Base-by-base conservation (phyloP, 805 yeast genomes). In the Blastobotrys chiropterorum region DNA sequence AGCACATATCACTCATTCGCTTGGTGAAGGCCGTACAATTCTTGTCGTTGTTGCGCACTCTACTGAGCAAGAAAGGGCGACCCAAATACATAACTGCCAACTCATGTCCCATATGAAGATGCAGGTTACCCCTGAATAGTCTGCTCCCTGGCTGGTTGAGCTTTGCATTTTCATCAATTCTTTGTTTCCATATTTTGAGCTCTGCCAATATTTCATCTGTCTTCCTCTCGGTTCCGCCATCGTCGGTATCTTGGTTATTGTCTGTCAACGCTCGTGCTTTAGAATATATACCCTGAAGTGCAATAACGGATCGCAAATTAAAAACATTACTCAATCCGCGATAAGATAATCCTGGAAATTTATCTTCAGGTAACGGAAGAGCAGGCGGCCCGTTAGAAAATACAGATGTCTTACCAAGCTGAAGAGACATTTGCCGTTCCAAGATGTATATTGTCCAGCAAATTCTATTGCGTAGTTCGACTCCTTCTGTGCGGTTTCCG, bases 81-180 rank as follows among this genome's bases (percentile, higher is more conserved):
- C 40, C 39, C 5, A 45, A 26, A 21, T 45, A 45, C 16, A 45
- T 21, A 4, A 38, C 14, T 14, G 40, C 48, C 2, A 45, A 19
- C 14, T 26, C 30, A 30, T 45, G 34, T 26, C 34, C 48, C 19
- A 45, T 16, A 30, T 26, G 40, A 2, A 45, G 38, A 17, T 45
- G 48, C 2, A 45, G n/a, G 20, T 45, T 45, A 17, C 48, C 48
- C 4, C 48, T 21, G 16, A 45, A 45, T 21, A 45, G n/a, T 16
- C 34, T 39, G 11, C 34, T 45, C 11, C 19, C 8, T 7, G 48
- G 38, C 13, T 45, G 20, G 20, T 39, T 30, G 11, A 45, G 40
- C 11, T 45, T 30, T 8, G 34, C 19, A 30, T 45, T 21, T 20
- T 22, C 4, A 8, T 38, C 40, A 15, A 45, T 38, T n/a, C 26